A percentile compares a stretch with the other conserved stretches of the same genome.
phyloP scores from a whole-genome alignment of 75 land plant genomes.

The Sequoiadendron giganteum region DNA sequence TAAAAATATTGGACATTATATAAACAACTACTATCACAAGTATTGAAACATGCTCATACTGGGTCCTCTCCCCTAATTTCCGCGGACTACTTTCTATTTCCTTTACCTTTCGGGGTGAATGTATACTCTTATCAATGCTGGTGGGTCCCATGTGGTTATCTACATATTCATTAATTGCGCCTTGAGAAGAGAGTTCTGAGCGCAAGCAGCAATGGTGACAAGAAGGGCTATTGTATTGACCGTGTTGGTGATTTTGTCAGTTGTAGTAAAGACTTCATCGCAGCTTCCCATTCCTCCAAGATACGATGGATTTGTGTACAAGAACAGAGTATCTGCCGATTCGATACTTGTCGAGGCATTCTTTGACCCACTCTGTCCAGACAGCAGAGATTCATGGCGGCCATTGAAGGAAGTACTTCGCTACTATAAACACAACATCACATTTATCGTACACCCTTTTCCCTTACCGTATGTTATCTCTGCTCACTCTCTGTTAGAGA shows the following conservation, averaged over 20 bases:
- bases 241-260: not conserved
- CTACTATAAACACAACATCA: slow-evolving; percentile 37
- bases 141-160: too few relatives aligned
- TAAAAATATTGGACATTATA: too few relatives aligned
- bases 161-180: too few relatives aligned
- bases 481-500: not conserved
- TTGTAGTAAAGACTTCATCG: not conserved
- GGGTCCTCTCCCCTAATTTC: too few relatives aligned
- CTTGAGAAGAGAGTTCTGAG: not conserved
- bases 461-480: slow-evolving; percentile 67
- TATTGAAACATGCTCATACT: too few relatives aligned
- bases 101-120: too few relatives aligned
- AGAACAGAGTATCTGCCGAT: not conserved
- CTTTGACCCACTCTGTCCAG: slow-evolving; percentile 90
- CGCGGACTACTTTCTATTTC: too few relatives aligned
- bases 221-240: not conserved
- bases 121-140: too few relatives aligned
- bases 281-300: slow-evolving; percentile 53
- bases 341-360: slow-evolving; percentile 81
- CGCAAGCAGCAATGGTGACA: not conserved
- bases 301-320: slow-evolving; percentile 82
- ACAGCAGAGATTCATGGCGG: slow-evolving; percentile 86
- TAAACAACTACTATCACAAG: too few relatives aligned
- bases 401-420: slow-evolving; percentile 59
- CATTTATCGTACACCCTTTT: slow-evolving; percentile 75